phyloP scores from a whole-genome alignment of 352 stramenopile species.

The Pythium dissotocum region DNA sequence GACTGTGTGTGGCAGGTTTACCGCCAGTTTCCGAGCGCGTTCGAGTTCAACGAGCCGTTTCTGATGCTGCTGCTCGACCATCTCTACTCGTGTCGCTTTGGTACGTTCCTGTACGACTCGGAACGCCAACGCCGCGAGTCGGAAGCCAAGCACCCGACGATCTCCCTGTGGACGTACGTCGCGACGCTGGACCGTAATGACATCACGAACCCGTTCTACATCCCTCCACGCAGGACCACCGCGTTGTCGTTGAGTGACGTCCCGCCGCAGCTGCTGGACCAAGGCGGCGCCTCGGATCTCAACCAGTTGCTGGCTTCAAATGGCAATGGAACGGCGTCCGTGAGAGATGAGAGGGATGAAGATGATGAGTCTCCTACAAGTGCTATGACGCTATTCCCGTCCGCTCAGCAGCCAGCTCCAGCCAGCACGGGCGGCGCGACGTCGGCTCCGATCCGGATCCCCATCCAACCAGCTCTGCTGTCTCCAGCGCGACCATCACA shows the following conservation, averaged over 20 bases:
- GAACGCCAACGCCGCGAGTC: slow-evolving; percentile 69
- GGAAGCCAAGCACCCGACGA: slow-evolving; percentile 50
- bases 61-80: slow-evolving; percentile 83
- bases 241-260: slow-evolving; percentile 11
- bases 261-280: not conserved
- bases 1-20: slow-evolving; percentile 87
- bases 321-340: not conserved
- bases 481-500: not conserved
- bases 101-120: slow-evolving; percentile 97
- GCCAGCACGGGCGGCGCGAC: not conserved
- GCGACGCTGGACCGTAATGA: slow-evolving; percentile 58
- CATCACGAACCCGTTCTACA: slow-evolving; percentile 78
- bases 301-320: not conserved
- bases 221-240: slow-evolving; percentile 25
- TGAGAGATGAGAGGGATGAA: slow-evolving; percentile 7
- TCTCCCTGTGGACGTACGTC: slow-evolving; percentile 81
- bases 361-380: slow-evolving; percentile 4
- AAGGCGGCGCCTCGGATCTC: slow-evolving; percentile 4
- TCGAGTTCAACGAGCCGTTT: slow-evolving; percentile 87
- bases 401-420: not conserved
- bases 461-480: not conserved
- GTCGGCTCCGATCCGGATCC: slow-evolving; percentile 1
- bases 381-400: slow-evolving; percentile 13
- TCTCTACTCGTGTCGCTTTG: slow-evolving; percentile 81
- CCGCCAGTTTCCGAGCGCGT: slow-evolving; percentile 73